Base-by-base conservation (phyloP, 176 grass and related monocot species). In the Calamus simplicifolius region DNA sequence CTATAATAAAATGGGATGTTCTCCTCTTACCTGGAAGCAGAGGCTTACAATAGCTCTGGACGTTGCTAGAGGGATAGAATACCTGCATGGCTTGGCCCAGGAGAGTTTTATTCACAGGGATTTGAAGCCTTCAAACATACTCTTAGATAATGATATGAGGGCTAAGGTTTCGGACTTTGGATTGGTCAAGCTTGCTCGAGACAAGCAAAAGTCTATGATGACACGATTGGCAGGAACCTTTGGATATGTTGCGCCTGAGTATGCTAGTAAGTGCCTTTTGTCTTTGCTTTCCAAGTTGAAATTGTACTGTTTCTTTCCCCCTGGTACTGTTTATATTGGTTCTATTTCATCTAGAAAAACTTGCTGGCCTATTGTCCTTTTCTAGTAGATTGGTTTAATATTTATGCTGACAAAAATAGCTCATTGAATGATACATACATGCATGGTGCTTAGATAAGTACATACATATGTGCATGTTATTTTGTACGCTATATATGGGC, bases 131-230 rank as follows among this genome's bases (percentile, higher is more conserved):
- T 88, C 86, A 51, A 97, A 97, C 81, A 97, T 97, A 88, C 82
- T 97, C 35, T 56, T 97, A n/a, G 87, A 97, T 27, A 68, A 82
- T 50, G 83, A 97, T 52, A 80, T 88, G 59, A 85, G 93, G 79
- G 93, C 93, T 14, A 97, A 97, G 72, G 93, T 97, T 67, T 97
- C 93, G 16, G 93, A 97, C 75, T 97, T 97, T 85, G 93, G 93
- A 48, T 75, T 97, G 67, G 93, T 91, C 62, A 97, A 97, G 69
- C 87, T 83, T 62, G 87, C 87, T 6, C 63, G 62, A 28, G 87
- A 97, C 79, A 82, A 77, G 59, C 80, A 91, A 29, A 97, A 85
- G 60, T 97, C 93, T 50, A 79, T 97, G 81, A 83, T 91, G 81
- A 97, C 93, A 62, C 85, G 84, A 31, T 76, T 97, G 49, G 84